Percentiles rank a stretch among this genome's conserved stretches.
Evolutionary conservation across 73 alveolate genomes (phyloP).

Genomic region (Paramecium biaurelia): DNA sequence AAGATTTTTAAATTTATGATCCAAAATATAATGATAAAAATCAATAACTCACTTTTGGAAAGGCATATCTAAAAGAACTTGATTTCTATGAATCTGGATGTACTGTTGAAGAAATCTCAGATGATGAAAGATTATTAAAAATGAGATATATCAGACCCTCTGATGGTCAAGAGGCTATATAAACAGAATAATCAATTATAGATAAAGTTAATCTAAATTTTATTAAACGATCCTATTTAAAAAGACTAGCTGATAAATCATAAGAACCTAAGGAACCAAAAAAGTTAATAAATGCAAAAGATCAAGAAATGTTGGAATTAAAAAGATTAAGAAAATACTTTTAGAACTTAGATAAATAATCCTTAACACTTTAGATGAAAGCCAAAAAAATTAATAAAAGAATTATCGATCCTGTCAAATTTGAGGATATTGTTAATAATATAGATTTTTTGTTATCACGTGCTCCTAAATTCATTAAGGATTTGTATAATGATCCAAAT

Average conservation of each 20-base stretch:
- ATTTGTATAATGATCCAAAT: not conserved
- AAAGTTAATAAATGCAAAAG: not conserved
- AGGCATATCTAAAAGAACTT: not conserved
- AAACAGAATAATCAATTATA: not conserved
- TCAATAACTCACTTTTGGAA: not conserved
- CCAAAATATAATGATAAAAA: not conserved
- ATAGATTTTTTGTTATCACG: not conserved
- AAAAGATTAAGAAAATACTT: not conserved
- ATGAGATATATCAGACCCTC: not conserved
- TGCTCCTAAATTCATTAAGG: not conserved
- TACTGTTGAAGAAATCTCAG: not conserved
- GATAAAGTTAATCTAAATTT: not conserved
- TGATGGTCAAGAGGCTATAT: not conserved
- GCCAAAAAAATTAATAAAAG: not conserved
- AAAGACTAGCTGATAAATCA: not conserved
- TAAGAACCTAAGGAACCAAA: not conserved
- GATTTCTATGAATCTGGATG: constrained; percentile 18
- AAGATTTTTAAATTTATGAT: not conserved
- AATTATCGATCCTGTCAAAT: not conserved
- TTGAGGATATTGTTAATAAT: not conserved
- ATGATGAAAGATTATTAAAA: not conserved
- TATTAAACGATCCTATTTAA: not conserved
- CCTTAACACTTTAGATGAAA: not conserved
- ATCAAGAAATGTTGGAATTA: not conserved
- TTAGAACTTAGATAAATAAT: not conserved